Percentiles rank a stretch among this genome's conserved stretches.
Conservation (phyloP, 306 rosid genomes). For the Fragaria ananassa region DNA sequence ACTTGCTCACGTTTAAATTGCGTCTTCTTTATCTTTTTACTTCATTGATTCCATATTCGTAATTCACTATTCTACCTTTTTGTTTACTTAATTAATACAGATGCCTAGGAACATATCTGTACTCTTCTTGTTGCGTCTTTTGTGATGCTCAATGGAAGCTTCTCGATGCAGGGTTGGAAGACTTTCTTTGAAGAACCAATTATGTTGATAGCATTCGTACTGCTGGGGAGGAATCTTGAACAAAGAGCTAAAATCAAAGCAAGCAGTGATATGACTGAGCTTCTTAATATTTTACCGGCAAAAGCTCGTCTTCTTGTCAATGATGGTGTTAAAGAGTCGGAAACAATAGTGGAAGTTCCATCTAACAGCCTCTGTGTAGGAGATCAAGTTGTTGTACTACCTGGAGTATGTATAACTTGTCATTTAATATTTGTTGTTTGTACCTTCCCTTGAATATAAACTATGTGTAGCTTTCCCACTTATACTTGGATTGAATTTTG, state of each 20-base stretch:
- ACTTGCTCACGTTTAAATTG: not conserved
- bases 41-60: not conserved
- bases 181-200: slow-evolving; percentile 98
- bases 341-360: slow-evolving; percentile 80
- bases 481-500: not conserved
- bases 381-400: slow-evolving; percentile 77
- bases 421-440: slow-evolving; percentile 7
- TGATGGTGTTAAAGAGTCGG: slow-evolving; percentile 40
- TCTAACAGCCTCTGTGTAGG: slow-evolving; percentile 80
- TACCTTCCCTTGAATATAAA: not conserved
- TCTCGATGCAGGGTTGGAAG: slow-evolving; percentile 88
- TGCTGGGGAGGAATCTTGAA: slow-evolving; percentile 94
- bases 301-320: slow-evolving; percentile 88
- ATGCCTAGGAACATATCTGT: not conserved
- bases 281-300: slow-evolving; percentile 80
- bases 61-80: not conserved
- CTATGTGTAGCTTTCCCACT: not conserved
- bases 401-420: slow-evolving; percentile 68
- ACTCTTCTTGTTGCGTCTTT: not conserved
- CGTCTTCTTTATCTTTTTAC: not conserved
- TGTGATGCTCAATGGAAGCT: slow-evolving; percentile 13
- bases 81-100: not conserved
- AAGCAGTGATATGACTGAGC: slow-evolving; percentile 96
- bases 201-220: slow-evolving; percentile 94
- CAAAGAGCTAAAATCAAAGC: slow-evolving; percentile 98